Evolutionary conservation across 768 basidiomycete genomes (phyloP), one percentile per base, ranked within the genome.

Genomic region (Tulasnella sp.): DNA sequence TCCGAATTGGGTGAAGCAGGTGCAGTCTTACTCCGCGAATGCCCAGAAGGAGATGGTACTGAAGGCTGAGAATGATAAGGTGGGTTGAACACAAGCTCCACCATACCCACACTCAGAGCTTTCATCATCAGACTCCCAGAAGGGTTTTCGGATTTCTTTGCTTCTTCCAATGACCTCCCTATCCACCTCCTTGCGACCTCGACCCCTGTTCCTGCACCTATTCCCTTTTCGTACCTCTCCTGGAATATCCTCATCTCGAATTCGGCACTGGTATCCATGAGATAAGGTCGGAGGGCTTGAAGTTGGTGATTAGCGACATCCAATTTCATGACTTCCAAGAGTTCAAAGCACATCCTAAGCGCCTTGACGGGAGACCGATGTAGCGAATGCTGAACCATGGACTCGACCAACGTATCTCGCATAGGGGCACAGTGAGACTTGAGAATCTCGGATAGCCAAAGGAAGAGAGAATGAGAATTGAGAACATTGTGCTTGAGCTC

Each of bases 231-330:
- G 52, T 22, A 60, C 51, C 74, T 70, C 58, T 73, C 71, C 64
- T 78, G 77, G 69, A 92, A 85, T 24, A 79, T 78, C 61, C 77
- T 76, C 56, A 81, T 72, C 63, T 93, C 89, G 60, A 84, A 86
- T 34, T 79, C 76, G 19, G 81, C 78, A 1, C 90, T 79, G 33
- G 80, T 79, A 53, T 80, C 77, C 58, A 86, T 73, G 51, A 95
- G 76, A 69, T 81, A 88, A n/a, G 89, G 87, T 44, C 90, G 81
- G n/a, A 92, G 72, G 28, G 85, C 81, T 61, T 89, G 83, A 28
- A 95, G 75, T 67, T 93, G 91, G 67, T 93, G 91, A 63, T 95
- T 95, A 24, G 91, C 91, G 56, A 95, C 91, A 64, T 95, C 91
- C 90, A 95, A 72, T 72, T 92, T 92, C 91, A 95, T 93, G 54